Evolutionary conservation across 2,329 filamentous ascomycete species (phyloP), one percentile per base, ranked within the genome.

Genomic region (Pseudopyricularia cyperi): DNA sequence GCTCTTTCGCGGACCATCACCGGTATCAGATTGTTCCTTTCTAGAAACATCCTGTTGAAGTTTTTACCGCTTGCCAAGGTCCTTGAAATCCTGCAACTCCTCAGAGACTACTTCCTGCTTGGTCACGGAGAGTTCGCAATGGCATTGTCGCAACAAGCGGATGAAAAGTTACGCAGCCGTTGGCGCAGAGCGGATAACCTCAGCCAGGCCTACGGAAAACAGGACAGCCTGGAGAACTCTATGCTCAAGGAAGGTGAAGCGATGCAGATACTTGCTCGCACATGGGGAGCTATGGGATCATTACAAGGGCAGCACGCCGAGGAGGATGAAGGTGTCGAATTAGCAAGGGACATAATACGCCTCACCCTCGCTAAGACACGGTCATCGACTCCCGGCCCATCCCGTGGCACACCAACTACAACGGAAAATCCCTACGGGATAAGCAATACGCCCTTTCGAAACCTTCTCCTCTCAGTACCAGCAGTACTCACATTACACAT

Each of bases 91-190:
- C 71, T 97, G 14, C 79, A 81, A 28, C 73, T 96, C 8, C 73
- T 96, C 1, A 79, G 90, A 48, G 83, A 93, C 53, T 96, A 95
- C 67, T 88, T 96, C 58, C 75, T 98, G 2, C 75, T 98, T 0
- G 85, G 86, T 1, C 79, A 88, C 33, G 91, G 91, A 51, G 93
- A 97, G 64, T 98, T 98, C 64, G 89, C 90, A 19, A 82, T 93
- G 67, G 84, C 86, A 0, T 68, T 98, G 26, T 88, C 94, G 1
- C 79, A 84, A 34, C 87, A 96, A 68, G 89, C 91, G 1, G 89
- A 96, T 58, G 80, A 85, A 52, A 85, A 82, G 58, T 77, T 93
- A 24, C 77, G 80, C n/a, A 82, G 79, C 57, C 81, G 88, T 49
- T 87, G 87, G 75, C 80, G 75, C 58, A 72, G 82, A 56, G 72